Evolutionary conservation across 176 grass and related monocot genomes (phyloP).

Genomic region (Avena insularis): DNA sequence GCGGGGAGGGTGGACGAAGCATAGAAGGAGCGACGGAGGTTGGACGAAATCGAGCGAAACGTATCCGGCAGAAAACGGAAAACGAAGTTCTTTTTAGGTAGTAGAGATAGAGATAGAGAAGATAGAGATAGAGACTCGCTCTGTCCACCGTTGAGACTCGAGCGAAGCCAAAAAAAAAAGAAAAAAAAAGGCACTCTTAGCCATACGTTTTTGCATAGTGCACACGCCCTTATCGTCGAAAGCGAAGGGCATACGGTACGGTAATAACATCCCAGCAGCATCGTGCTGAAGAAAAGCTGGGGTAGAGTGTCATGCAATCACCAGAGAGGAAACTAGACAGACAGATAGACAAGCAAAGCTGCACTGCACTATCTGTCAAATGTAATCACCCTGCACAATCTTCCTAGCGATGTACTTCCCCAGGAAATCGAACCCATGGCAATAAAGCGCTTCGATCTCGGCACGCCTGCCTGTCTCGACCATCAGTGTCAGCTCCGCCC

Average conservation of each 20-base stretch:
- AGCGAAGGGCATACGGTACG: background rate
- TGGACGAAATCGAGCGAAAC: too few relatives aligned
- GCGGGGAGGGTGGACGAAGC: too few relatives aligned
- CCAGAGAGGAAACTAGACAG: background rate
- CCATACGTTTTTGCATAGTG: too few relatives aligned
- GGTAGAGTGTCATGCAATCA: background rate
- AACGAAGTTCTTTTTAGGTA: too few relatives aligned
- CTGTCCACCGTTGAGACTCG: too few relatives aligned
- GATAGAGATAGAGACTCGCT: too few relatives aligned
- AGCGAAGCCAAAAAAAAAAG: too few relatives aligned
- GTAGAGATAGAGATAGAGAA: too few relatives aligned
- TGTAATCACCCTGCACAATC: slow-evolving; percentile 91
- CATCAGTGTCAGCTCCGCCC: slow-evolving; percentile 73
- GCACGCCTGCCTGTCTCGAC: slow-evolving; percentile 63
- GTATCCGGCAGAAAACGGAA: too few relatives aligned
- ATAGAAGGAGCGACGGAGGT: too few relatives aligned
- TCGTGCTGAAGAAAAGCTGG: background rate
- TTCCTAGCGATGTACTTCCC: slow-evolving; percentile 82
- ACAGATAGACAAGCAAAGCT: background rate
- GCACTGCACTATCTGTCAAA: slow-evolving; percentile 51
- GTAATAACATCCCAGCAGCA: background rate
- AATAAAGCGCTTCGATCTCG: slow-evolving; percentile 93
- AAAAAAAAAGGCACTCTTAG: too few relatives aligned
- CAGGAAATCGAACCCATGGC: slow-evolving; percentile 83
- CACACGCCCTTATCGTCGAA: too few relatives aligned